Base-by-base conservation (phyloP, 306 rosid species). In the Prunus davidiana region DNA sequence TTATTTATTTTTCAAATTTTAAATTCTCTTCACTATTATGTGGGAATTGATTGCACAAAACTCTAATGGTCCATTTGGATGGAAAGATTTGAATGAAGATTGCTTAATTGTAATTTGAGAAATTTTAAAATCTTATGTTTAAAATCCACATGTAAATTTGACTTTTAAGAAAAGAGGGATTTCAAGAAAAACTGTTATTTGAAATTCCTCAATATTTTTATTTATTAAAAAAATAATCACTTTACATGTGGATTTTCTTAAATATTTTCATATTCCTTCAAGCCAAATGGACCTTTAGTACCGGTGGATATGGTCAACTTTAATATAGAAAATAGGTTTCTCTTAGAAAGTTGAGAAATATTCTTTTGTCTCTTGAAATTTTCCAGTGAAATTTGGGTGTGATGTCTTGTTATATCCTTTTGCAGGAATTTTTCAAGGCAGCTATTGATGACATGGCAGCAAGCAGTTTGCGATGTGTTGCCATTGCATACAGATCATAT, bases 391-490 rank as follows among this genome's bases (percentile, higher is more conserved):
- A 67, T 0, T 71, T 72, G 49, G 30, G 20, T 41, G 45, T 75
- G 58, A 55, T 62, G 22, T 30, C 58, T 58, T 74, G 32, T 67
- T 2, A 28, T 81, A 64, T 60, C 57, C 55, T 67, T 76, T 67
- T 79, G 43, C 87, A 95, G 98, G 93, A 72, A 0, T 76, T 80
- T 82, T 90, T 95, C 71, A 84, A 50, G 85, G 79, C 50, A 64
- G 86, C 96, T 32, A 95, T 95, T 73, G 78, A 88, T 85, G 84
- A 87, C 66, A 95, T 95, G 98, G 93, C 98, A 77, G 92, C 91
- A 69, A 91, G 84, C 71, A 92, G 98, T 83, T 78, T 95, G 93
- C 90, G 98, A 47, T 95, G 98, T 69, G 92, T 95, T 57, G 97
- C 96, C 80, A 87, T 95, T 84, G 98, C 97, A 67, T 95, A 89